Base-by-base conservation (phyloP, 1,284 basidiomycete genomes). In the Pseudozyma tsukubaensis region DNA sequence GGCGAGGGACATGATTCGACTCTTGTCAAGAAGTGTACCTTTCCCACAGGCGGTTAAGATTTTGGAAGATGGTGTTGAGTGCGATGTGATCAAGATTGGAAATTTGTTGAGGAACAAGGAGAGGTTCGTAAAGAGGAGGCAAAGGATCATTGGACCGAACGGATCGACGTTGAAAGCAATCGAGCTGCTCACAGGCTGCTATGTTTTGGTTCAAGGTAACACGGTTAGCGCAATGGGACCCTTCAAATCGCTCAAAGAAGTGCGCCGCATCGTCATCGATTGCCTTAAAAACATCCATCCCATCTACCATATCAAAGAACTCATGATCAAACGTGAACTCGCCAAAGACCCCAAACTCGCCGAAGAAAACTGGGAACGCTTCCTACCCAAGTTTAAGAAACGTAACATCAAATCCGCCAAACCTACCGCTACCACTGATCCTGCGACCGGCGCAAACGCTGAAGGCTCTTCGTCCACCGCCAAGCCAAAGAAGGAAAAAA, bases 201-300 rank as follows among this genome's bases (percentile, higher is more conserved):
- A 99, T 83, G 93, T 99, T 9, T 89, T 99, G 24, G 96, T 99
- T 0, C 97, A 99, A 87, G 97, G 97, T 64, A 98, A 91, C 85
- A 99, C 97, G 0, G 97, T 99, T 59, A 93, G 94, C 48, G 94
- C 94, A 3, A 99, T 99, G 95, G 97, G 97, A 1, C 91, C 92
- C 0, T 94, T 92, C 87, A 97, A 96, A 84, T 91, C 92, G 0
- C 87, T 99, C 42, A 99, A 98, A 85, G 95, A 98, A 85, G 96
- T 99, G 4, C 89, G 97, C 59, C 86, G 95, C 64, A 97, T 99
- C 77, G 90, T 99, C 32, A 86, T 98, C 53, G 97, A 99, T 85
- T 99, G 97, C 87, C 97, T 99, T 94, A 96, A 93, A 87, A 99
- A 99, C 83, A 92, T 99, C 54, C 97, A 99, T 83, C 97, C 97